Evolutionary conservation across 2,329 filamentous ascomycete genomes (phyloP).

Genomic region (Metarhizium sp.): DNA sequence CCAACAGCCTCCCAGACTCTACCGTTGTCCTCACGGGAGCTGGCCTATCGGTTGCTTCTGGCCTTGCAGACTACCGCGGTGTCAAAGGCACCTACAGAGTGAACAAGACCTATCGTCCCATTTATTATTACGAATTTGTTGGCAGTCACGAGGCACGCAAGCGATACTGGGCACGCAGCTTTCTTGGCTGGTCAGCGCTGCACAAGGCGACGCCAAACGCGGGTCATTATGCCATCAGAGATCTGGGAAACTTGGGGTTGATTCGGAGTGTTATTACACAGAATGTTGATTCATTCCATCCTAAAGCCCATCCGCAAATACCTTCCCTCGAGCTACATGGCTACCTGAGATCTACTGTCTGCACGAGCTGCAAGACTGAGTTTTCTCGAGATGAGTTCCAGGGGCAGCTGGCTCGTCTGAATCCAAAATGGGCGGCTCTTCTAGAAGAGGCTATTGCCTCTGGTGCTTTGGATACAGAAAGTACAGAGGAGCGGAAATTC

Average conservation of each 20-base stretch:
- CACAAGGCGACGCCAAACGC: conserved; percentile 70
- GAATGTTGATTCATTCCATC: conserved; percentile 94
- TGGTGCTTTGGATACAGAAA: conserved; percentile 70
- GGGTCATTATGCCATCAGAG: conserved; percentile 67
- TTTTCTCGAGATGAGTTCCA: conserved; percentile 70
- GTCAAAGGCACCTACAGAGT: conserved; percentile 83
- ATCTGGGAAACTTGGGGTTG: conserved; percentile 62
- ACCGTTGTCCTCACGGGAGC: conserved; percentile 62
- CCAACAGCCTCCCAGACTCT: conserved; percentile 34
- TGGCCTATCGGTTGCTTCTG: conserved; percentile 87
- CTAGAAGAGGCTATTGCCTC: conserved; percentile 60
- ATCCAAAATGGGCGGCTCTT: conserved; percentile 78
- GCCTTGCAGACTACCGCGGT: conserved; percentile 87
- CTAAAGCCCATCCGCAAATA: conserved; percentile 61
- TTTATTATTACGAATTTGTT: conserved; percentile 88
- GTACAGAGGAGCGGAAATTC: conserved; percentile 57
- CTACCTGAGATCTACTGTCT: conserved; percentile 73
- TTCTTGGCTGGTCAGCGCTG: conserved; percentile 82
- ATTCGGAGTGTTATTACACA: conserved; percentile 79
- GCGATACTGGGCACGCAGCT: conserved; percentile 92
- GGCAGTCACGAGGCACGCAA: conserved; percentile 75
- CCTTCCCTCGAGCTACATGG: conserved; percentile 84
- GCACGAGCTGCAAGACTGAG: conserved; percentile 66
- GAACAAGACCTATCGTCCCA: conserved; percentile 83
- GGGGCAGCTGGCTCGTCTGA: conserved; percentile 62